Evolutionary conservation across 2,329 filamentous ascomycete genomes (phyloP).

Genomic region (Neurospora sp.): DNA sequence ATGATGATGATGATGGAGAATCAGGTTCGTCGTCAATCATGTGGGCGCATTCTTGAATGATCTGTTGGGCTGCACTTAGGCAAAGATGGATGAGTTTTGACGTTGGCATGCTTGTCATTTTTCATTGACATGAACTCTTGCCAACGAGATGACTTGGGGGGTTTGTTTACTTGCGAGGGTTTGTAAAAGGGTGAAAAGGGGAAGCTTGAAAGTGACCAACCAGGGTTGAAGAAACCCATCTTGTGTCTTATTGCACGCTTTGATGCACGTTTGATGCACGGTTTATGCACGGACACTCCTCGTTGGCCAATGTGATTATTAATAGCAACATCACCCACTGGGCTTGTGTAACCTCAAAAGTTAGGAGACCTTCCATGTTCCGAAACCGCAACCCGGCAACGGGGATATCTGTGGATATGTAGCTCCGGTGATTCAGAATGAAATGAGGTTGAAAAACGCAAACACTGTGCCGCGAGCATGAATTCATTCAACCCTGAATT

Average conservation of each 20-base stretch:
- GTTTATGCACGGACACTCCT: background rate
- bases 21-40: background rate
- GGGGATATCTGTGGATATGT: background rate
- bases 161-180: background rate
- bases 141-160: background rate
- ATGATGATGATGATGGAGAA: background rate
- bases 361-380: background rate
- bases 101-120: background rate
- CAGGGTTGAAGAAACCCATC: background rate
- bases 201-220: background rate
- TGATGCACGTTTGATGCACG: background rate
- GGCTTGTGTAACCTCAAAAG: background rate
- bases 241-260: background rate
- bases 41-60: constrained; percentile 9
- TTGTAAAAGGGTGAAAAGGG: background rate
- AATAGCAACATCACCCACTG: background rate
- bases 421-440: background rate
- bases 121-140: background rate
- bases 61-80: constrained; percentile 10
- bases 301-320: background rate
- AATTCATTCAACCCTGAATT: background rate
- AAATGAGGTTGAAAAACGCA: background rate
- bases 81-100: constrained; percentile 1
- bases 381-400: background rate
- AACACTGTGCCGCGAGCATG: background rate